Percentiles rank a stretch among this genome's conserved stretches.
Conservation (phyloP, 2,329 filamentous ascomycete genomes). For the Dactylellina leptospora region DNA sequence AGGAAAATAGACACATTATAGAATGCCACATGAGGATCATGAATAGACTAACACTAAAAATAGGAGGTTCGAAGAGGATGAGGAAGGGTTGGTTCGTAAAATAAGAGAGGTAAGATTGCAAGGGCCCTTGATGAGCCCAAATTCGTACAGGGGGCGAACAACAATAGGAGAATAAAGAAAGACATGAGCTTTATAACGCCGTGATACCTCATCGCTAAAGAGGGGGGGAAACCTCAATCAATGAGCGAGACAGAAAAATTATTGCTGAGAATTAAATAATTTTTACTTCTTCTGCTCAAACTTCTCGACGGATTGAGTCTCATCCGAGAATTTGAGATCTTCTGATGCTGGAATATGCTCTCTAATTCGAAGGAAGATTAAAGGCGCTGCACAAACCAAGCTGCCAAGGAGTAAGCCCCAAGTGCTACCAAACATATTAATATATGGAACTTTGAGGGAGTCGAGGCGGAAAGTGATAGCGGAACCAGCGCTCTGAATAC, state of each 20-base stretch:
- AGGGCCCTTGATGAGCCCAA: not conserved
- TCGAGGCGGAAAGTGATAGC: conserved; percentile 80
- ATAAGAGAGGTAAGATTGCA: not conserved
- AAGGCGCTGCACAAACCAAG: conserved; percentile 77
- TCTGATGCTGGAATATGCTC: conserved; percentile 83
- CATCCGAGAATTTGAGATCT: conserved; percentile 84
- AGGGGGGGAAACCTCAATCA: not conserved
- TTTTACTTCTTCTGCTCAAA: conserved; percentile 46
- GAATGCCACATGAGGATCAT: conserved; percentile 7
- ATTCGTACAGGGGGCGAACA: not conserved
- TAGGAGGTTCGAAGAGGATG: not conserved
- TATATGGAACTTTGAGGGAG: conserved; percentile 69
- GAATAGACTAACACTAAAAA: conserved; percentile 11
- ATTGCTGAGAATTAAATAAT: not conserved
- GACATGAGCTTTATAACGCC: conserved; percentile 19
- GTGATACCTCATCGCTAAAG: not conserved
- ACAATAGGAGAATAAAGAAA: not conserved
- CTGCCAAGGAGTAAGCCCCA: conserved; percentile 81
- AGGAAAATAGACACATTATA: not conserved
- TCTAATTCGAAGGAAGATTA: conserved; percentile 80
- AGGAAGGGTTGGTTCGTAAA: not conserved
- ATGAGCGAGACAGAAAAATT: conserved; percentile 11
- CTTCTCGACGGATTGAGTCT: conserved; percentile 65
- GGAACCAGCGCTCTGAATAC: conserved; percentile 84
- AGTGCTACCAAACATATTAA: conserved; percentile 75